Evolutionary conservation across 73 alveolate species (phyloP).

Genomic region (Stentor coeruleus): DNA sequence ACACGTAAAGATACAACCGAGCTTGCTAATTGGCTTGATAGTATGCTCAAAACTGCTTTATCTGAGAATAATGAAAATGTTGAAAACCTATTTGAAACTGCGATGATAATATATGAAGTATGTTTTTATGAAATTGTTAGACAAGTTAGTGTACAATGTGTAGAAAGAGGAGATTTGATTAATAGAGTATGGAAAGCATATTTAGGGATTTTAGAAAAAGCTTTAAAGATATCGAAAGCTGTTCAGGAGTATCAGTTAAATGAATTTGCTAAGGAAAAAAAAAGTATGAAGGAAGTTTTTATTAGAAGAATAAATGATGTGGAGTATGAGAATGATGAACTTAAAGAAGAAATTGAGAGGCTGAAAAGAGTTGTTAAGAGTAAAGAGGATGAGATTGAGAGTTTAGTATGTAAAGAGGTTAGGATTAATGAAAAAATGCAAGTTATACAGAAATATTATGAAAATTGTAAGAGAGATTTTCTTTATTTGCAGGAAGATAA

Average conservation of each 20-base stretch:
- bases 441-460: not conserved
- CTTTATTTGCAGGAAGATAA: constrained; percentile 20
- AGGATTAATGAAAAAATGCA: not conserved
- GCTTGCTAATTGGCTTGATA: constrained; percentile 5
- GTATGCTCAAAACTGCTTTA: constrained; percentile 2
- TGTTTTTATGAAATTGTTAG: constrained; percentile 19
- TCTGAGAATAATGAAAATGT: not conserved
- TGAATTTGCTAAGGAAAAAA: not conserved
- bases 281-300: not conserved
- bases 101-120: constrained; percentile 3
- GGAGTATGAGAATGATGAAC: not conserved
- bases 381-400: not conserved
- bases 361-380: not conserved
- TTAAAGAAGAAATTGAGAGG: not conserved
- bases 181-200: constrained; percentile 15
- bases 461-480: not conserved
- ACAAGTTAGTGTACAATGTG: constrained; percentile 25
- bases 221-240: not conserved
- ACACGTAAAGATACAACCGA: not conserved
- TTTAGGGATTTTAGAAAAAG: constrained; percentile 19
- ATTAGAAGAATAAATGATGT: not conserved
- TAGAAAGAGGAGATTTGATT: constrained; percentile 17
- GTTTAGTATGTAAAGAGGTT: not conserved
- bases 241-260: not conserved
- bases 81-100: not conserved